Evolutionary conservation across 1,284 basidiomycete genomes (phyloP).

Genomic region (Malassezia sympodialis): DNA sequence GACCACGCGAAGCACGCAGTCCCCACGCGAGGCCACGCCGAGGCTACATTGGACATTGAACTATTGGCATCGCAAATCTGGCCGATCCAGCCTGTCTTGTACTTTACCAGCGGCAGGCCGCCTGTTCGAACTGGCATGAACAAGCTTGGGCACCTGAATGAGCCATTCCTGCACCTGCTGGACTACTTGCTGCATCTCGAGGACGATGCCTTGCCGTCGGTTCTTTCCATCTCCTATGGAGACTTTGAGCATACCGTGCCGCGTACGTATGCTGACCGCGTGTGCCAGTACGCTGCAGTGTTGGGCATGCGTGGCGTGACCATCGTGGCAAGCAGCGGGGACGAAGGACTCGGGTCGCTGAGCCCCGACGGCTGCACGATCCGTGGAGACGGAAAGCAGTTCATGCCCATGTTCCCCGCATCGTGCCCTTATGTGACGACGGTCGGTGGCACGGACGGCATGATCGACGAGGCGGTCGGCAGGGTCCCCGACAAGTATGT

Average conservation of each 20-base stretch:
- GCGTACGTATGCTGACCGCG: constrained; percentile 55
- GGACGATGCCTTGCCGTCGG: constrained; percentile 54
- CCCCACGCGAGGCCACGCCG: constrained; percentile 50
- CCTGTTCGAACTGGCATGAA: constrained; percentile 57
- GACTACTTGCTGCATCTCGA: constrained; percentile 54
- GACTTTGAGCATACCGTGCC: constrained; percentile 55
- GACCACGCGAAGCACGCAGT: constrained; percentile 12
- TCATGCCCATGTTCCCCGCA: constrained; percentile 65
- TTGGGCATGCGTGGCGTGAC: constrained; percentile 56
- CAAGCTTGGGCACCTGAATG: constrained; percentile 49
- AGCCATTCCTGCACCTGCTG: constrained; percentile 60
- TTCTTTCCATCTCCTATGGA: constrained; percentile 57
- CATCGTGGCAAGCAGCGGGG: constrained; percentile 62
- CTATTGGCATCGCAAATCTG: constrained; percentile 57
- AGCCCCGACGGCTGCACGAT: constrained; percentile 50
- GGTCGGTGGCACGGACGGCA: constrained; percentile 56
- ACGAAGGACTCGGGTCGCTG: constrained; percentile 59
- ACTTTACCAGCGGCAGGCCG: constrained; percentile 49
- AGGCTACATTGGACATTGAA: constrained; percentile 63
- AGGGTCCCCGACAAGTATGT: constrained; percentile 51
- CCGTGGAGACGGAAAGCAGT: constrained; percentile 45
- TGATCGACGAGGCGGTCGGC: constrained; percentile 30
- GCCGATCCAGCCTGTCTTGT: constrained; percentile 59
- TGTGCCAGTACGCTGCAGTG: constrained; percentile 58
- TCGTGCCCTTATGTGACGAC: constrained; percentile 56